Base-by-base conservation (phyloP, 306 rosid genomes). In the Medicago ruthenica region DNA sequence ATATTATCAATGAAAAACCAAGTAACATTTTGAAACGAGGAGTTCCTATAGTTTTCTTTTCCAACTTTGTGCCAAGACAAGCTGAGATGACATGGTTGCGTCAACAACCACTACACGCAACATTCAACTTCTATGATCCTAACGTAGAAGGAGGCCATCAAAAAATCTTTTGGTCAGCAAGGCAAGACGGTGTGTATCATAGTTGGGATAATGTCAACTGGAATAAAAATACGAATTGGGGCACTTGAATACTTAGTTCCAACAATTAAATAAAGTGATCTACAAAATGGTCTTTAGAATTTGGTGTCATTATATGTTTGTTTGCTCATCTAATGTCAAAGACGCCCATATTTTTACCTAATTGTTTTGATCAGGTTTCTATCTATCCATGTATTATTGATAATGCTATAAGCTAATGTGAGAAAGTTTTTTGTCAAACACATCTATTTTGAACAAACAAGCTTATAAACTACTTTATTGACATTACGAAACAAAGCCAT, bases 131-230 rank as follows among this genome's bases (percentile, higher is more conserved):
- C 0, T 74, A 51, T 63, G 44, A 53, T 76, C 73, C 66, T 3
- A 6, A 0, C 1, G 1, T 5, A 0, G 80, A 76, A 14, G 24
- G 18, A 15, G 31, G 0, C 17, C 45, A 76, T 67, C 54, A 22
- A 10, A 10, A 9, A 7, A 24, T 76, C 5, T 37, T 2, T 21
- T 76, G 80, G 80, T 53, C 55, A 10, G 31, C 21, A 0, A 76
- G 31, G n/a, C 0, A 9, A 3, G 80, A 66, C 22, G 80, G 80
- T 7, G 1, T 66, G 10, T 76, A 66, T 54, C 74, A 54, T 2
- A 76, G 80, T 67, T 51, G 55, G 67, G 57, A 76, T 39, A 14
- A 65, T 0, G 10, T 1, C 0, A 65, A 24, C 0, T 76, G 66
- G 73, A 12, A 50, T 3, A 50, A 18, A 37, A 21, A 7, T 16